A percentile compares a stretch with the other conserved stretches of the same genome.
Evolutionary conservation across 1,284 basidiomycete genomes (phyloP).

Genomic region (Coriolopsis trogii): DNA sequence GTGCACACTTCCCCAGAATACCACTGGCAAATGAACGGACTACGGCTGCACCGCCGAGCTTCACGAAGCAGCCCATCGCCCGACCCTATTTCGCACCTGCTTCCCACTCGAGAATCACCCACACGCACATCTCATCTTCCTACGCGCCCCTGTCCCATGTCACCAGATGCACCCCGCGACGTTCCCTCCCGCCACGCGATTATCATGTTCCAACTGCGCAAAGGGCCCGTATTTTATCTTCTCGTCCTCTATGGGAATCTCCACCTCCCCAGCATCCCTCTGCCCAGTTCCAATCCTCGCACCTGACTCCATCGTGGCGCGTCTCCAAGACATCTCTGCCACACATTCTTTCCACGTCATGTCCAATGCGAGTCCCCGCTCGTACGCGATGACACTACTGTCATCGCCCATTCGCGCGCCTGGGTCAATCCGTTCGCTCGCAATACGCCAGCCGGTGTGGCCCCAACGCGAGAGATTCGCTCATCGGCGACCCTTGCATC

Average conservation of each 20-base stretch:
- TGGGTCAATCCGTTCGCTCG: background rate
- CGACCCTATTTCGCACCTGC: slow-evolving; percentile 7
- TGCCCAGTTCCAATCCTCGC: slow-evolving; percentile 16
- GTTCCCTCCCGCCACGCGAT: slow-evolving; percentile 14
- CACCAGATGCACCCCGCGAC: slow-evolving; percentile 11
- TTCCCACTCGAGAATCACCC: slow-evolving; percentile 11
- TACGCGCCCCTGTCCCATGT: slow-evolving; percentile 10
- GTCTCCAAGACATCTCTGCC: slow-evolving; percentile 11
- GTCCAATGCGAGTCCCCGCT: slow-evolving; percentile 10
- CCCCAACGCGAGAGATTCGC: background rate
- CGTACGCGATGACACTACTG: background rate
- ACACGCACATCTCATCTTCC: slow-evolving; percentile 15
- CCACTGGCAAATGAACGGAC: slow-evolving; percentile 2
- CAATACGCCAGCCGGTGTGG: background rate
- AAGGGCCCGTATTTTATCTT: slow-evolving; percentile 5
- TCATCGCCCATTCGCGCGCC: background rate
- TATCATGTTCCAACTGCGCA: slow-evolving; percentile 21
- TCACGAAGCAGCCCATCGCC: slow-evolving; percentile 19
- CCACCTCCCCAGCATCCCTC: slow-evolving; percentile 16
- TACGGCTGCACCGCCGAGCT: slow-evolving; percentile 8
- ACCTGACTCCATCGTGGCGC: slow-evolving; percentile 23
- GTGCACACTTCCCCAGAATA: too few relatives aligned
- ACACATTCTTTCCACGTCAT: slow-evolving; percentile 13
- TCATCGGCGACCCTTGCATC: background rate
- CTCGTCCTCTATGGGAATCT: slow-evolving; percentile 13